phyloP scores from a whole-genome alignment of 2,329 filamentous ascomycete genomes.

The Cercospora brassicicola region DNA sequence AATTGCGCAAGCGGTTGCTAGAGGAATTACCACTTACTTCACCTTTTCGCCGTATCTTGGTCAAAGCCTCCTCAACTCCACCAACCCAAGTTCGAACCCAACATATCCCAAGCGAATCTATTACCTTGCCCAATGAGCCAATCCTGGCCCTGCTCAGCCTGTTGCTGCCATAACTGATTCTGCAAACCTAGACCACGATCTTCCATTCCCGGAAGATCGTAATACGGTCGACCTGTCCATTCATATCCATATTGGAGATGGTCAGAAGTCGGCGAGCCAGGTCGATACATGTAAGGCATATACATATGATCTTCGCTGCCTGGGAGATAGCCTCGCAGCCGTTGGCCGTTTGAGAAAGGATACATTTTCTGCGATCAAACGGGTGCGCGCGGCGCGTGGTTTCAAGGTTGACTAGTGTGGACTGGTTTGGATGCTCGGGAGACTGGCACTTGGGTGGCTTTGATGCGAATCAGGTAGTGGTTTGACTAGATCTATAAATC shows the following conservation, averaged over 20 bases:
- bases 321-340: neutral
- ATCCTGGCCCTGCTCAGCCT: neutral
- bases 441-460: neutral
- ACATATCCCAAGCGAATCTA: neutral
- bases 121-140: neutral
- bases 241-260: neutral
- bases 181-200: neutral
- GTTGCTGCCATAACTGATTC: neutral
- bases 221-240: neutral
- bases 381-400: neutral
- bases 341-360: neutral
- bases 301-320: neutral
- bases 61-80: neutral
- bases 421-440: neutral
- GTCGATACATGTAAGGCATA: neutral
- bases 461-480: neutral
- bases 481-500: neutral
- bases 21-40: no score
- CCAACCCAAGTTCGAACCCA: neutral
- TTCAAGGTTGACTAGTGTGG: neutral
- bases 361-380: neutral
- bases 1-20: neutral
- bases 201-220: constrained; percentile 1
- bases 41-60: neutral
- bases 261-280: neutral